A percentile compares a stretch with the other conserved stretches of the same genome.
Evolutionary conservation across 805 yeast species (phyloP).

Genomic region (Priceomyces melissophilus): DNA sequence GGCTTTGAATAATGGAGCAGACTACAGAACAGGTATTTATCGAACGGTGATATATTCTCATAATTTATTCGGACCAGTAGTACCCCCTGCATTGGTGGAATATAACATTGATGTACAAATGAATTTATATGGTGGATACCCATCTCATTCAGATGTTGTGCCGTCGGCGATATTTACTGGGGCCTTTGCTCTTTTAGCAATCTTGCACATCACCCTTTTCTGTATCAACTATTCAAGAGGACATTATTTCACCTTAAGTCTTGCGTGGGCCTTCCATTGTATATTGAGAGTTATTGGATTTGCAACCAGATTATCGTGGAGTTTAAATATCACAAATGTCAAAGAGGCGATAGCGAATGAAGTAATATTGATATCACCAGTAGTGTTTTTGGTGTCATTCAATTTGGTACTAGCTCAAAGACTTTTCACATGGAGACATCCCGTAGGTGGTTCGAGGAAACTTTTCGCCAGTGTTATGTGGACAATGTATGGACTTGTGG

Average conservation of each 20-base stretch:
- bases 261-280: conserved; percentile 54
- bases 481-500: conserved; percentile 49
- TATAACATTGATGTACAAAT: conserved; percentile 40
- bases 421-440: conserved; percentile 74
- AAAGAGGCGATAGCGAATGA: conserved; percentile 53
- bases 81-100: conserved; percentile 40
- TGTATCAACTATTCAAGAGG: conserved; percentile 48
- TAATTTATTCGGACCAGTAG: conserved; percentile 9
- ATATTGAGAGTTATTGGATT: conserved; percentile 56
- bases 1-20: conserved; percentile 20
- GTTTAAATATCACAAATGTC: conserved; percentile 43
- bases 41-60: conserved; percentile 24
- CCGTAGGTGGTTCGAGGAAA: conserved; percentile 56
- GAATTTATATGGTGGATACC: conserved; percentile 62
- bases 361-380: conserved; percentile 54
- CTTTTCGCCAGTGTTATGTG: conserved; percentile 51
- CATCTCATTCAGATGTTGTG: conserved; percentile 49
- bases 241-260: conserved; percentile 55
- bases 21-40: conserved; percentile 27
- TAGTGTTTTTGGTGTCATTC: conserved; percentile 53
- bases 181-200: conserved; percentile 44
- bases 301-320: conserved; percentile 58
- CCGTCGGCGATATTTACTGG: conserved; percentile 60
- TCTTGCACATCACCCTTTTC: conserved; percentile 48
- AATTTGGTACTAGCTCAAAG: conserved; percentile 68